These are phyloP conservation scores for Postia placenta DNA, from an alignment of 768 basidiomycete species.

Conservation along the genomic window DNA sequence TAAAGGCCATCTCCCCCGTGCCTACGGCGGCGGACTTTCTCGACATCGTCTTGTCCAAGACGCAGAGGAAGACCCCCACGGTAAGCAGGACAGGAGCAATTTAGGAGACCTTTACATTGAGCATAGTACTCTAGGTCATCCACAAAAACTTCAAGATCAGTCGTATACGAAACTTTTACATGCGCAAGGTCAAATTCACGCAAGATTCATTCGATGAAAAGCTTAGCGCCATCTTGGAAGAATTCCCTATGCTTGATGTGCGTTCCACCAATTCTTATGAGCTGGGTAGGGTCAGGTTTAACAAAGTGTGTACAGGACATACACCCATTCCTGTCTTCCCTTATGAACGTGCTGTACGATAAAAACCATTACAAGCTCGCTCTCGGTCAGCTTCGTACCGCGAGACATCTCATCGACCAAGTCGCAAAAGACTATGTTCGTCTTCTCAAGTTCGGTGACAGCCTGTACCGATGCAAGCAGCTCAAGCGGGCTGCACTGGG, in stretches of 20 bases:
- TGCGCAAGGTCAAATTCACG: constrained; percentile 99
- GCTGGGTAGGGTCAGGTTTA: not conserved
- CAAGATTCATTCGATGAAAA: constrained; percentile 97
- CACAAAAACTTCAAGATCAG: constrained; percentile 99
- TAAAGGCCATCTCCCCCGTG: constrained; percentile 98
- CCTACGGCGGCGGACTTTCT: constrained; percentile 93
- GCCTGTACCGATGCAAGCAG: constrained; percentile 96
- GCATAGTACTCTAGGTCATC: constrained; percentile 63
- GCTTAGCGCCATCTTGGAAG: constrained; percentile 84
- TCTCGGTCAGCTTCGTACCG: constrained; percentile 92
- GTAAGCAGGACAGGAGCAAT: constrained; percentile 32
- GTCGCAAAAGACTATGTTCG: constrained; percentile 97
- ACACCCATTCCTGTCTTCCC: constrained; percentile 91
- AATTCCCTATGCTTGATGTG: constrained; percentile 97
- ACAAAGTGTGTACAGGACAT: constrained; percentile 51
- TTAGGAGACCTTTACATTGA: constrained; percentile 88
- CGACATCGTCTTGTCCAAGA: constrained; percentile 90
- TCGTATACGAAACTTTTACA: constrained; percentile 95
- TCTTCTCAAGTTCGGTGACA: constrained; percentile 96
- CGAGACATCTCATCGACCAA: constrained; percentile 92
- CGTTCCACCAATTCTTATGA: constrained; percentile 26
- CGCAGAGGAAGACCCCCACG: constrained; percentile 96
- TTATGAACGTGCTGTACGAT: constrained; percentile 99
- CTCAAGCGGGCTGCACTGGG: constrained; percentile 96
- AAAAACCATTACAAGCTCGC: constrained; percentile 99